Percentiles rank a stretch among this genome's conserved stretches.
Conservation (phyloP, 306 rosid genomes). For the Acacia acuminata region DNA sequence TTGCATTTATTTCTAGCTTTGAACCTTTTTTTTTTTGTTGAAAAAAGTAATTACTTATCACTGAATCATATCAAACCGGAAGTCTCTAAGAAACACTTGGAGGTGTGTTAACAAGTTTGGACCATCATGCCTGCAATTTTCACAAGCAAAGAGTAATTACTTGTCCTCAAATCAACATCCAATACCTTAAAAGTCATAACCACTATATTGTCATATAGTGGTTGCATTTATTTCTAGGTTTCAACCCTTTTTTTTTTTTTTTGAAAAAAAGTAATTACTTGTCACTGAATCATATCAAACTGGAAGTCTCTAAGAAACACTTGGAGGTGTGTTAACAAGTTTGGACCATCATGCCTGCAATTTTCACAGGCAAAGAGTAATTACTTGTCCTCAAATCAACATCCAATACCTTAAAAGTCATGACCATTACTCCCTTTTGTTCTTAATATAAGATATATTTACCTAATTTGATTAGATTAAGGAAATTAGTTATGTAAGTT, state of each 20-base stretch:
- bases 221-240: not conserved
- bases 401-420: not conserved
- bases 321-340: not conserved
- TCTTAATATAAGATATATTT: too few species aligned
- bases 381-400: not conserved
- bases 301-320: not conserved
- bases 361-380: not conserved
- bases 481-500: too few species aligned
- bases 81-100: not conserved
- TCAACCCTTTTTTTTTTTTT: not conserved
- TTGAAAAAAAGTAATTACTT: not conserved
- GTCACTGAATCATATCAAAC: not conserved
- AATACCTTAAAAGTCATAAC: not conserved
- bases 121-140: not conserved
- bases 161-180: not conserved
- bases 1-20: not conserved
- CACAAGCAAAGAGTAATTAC: not conserved
- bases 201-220: not conserved
- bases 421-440: not conserved
- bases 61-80: not conserved
- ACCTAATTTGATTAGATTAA: too few species aligned
- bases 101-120: not conserved
- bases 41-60: not conserved
- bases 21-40: not conserved
- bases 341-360: not conserved